Conservation (phyloP, 805 yeast species). For the Monosporozyma servazzii region DNA sequence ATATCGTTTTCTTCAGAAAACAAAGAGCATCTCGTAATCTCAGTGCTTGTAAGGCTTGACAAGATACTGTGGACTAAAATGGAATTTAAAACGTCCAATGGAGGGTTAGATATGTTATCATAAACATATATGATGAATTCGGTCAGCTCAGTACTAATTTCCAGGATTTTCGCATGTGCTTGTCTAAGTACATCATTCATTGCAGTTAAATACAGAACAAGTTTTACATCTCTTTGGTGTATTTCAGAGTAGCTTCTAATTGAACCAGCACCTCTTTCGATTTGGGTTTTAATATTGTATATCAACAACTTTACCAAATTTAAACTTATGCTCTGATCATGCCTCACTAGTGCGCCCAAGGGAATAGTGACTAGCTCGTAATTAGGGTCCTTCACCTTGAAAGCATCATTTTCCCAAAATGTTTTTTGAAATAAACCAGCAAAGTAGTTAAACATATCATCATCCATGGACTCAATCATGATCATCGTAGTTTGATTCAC, state of each 20-base stretch:
- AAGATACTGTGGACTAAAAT: slow-evolving; percentile 60
- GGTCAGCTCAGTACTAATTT: slow-evolving; percentile 37
- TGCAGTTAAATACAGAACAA: slow-evolving; percentile 62
- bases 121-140: slow-evolving; percentile 29
- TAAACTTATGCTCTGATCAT: slow-evolving; percentile 32
- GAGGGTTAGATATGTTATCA: slow-evolving; percentile 37
- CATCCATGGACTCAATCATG: slow-evolving; percentile 51
- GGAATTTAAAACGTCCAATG: slow-evolving; percentile 51
- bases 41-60: slow-evolving; percentile 52
- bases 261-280: slow-evolving; percentile 73
- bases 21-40: slow-evolving; percentile 47
- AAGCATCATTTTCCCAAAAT: slow-evolving; percentile 42
- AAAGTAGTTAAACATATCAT: slow-evolving; percentile 40
- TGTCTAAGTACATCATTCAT: slow-evolving; percentile 64
- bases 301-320: slow-evolving; percentile 21
- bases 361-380: slow-evolving; percentile 64
- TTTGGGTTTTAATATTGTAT: slow-evolving; percentile 51
- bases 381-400: slow-evolving; percentile 49
- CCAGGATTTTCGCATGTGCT: slow-evolving; percentile 44
- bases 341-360: slow-evolving; percentile 60
- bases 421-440: slow-evolving; percentile 32
- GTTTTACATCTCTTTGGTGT: slow-evolving; percentile 65
- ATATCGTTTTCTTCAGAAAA: slow-evolving; percentile 38
- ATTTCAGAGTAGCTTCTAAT: slow-evolving; percentile 58
- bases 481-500: slow-evolving; percentile 39